Base-by-base conservation (phyloP, 257 asterid species). In the Primulina huaijiensis region DNA sequence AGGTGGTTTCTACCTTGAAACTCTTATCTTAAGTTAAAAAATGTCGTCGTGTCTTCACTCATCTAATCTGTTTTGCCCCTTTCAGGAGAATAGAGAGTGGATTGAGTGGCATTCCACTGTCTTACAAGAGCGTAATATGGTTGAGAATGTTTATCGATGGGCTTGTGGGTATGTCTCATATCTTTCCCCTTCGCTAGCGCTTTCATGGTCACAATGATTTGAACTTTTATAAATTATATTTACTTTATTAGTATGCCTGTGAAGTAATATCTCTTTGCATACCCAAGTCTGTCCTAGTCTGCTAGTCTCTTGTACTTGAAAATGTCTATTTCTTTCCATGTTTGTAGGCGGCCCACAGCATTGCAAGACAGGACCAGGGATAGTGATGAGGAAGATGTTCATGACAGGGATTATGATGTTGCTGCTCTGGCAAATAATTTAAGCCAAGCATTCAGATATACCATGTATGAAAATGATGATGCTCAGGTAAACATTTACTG, bases 331-430 rank as follows among this genome's bases (percentile, higher is more conserved):
- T 25, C 64, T 23, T 53, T 38, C 68, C 66, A 56, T 68, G 69
- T 82, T 53, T 80, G 82, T 91, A 92, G 98, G 76, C 96, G 98
- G 33, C 98, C 98, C 67, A 85, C 96, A 81, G 91, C 97, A 68
- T 77, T 90, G 68, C 96, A 84, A 21, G 97, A 90, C 77, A 83
- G 96, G 80, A 78, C 80, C 60, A 85, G 96, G 84, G 98, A 92
- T 69, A 90, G 92, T 71, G 98, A 92, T 23, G 98, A 88, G 81
- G 98, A 90, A 65, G 98, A 88, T 80, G 80, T 70, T 69, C 97
- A 88, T 73, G 96, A 87, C 79, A 85, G 93, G 78, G 98, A 92
- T 75, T 92, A 88, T 88, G 98, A 92, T 70, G 96, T 90, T 23
- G 89, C 98, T 56, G 96, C 96, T 50, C 77, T 92, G 72, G 97